These are phyloP conservation scores for Gryganskiella cystojenkinii DNA, from an alignment of 192 early-diverging fungal species.

Conservation along the genomic window DNA sequence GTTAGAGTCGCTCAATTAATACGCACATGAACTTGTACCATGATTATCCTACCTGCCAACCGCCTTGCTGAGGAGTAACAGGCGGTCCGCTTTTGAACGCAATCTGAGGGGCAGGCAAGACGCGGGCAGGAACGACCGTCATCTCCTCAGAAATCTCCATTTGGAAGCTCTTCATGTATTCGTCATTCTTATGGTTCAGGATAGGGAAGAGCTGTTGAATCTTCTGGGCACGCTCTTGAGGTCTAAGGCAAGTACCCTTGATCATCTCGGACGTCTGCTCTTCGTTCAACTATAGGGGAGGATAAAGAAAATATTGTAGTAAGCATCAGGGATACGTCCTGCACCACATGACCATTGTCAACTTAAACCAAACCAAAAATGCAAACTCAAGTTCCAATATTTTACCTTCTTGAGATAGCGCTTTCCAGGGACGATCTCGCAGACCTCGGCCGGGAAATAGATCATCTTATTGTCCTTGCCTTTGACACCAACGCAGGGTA, in stretches of 20 bases:
- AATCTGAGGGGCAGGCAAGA: slow-evolving; percentile 76
- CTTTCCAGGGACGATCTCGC: slow-evolving; percentile 83
- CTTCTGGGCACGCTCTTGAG: slow-evolving; percentile 70
- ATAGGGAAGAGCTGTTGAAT: slow-evolving; percentile 67
- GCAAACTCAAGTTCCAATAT: no score
- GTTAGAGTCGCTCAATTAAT: no score
- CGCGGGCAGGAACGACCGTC: slow-evolving; percentile 75
- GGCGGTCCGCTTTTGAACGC: slow-evolving; percentile 40
- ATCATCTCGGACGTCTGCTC: slow-evolving; percentile 95
- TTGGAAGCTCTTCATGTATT: slow-evolving; percentile 73
- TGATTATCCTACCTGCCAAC: slow-evolving; percentile 24
- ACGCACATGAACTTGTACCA: no score
- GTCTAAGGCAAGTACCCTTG: slow-evolving; percentile 80
- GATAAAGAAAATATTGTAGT: no score
- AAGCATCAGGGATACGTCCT: no score
- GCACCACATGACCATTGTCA: no score
- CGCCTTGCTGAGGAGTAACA: slow-evolving; percentile 2
- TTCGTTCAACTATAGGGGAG: slow-evolving; percentile 75
- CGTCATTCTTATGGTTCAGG: slow-evolving; percentile 67
- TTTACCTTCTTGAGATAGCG: slow-evolving; percentile 80
- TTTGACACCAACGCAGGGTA: slow-evolving; percentile 83
- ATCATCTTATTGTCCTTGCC: slow-evolving; percentile 16
- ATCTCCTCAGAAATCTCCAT: slow-evolving; percentile 69
- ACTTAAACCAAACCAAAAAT: no score
- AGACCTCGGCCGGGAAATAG: slow-evolving; percentile 90